phyloP scores from a whole-genome alignment of 2,329 filamentous ascomycete species.

The Cladobotryum mycophilum region DNA sequence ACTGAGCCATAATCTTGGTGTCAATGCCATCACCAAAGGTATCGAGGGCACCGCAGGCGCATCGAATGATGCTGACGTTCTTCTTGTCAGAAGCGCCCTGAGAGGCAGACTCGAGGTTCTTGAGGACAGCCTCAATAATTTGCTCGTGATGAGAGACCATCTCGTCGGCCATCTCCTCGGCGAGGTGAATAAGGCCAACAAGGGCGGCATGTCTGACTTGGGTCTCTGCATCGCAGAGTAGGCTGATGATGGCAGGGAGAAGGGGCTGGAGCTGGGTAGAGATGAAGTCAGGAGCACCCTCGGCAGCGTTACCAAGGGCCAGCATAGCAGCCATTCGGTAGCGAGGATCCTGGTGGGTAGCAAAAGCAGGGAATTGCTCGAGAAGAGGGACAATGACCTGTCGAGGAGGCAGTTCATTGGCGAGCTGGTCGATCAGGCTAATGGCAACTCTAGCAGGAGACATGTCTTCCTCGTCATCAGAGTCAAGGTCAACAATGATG shows the following conservation, averaged over 20 bases:
- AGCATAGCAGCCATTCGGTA: slow-evolving; percentile 87
- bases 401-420: slow-evolving; percentile 81
- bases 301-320: slow-evolving; percentile 86
- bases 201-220: slow-evolving; percentile 83
- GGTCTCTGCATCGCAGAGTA: slow-evolving; percentile 77
- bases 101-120: slow-evolving; percentile 80
- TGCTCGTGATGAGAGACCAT: slow-evolving; percentile 78
- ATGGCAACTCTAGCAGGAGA: slow-evolving; percentile 82
- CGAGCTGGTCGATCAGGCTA: slow-evolving; percentile 80
- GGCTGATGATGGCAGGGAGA: slow-evolving; percentile 74
- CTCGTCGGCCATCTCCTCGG: slow-evolving; percentile 89
- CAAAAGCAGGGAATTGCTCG: slow-evolving; percentile 77
- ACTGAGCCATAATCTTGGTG: slow-evolving; percentile 65
- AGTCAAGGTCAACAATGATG: slow-evolving; percentile 83
- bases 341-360: slow-evolving; percentile 65
- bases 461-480: slow-evolving; percentile 68
- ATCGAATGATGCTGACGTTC: slow-evolving; percentile 79
- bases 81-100: slow-evolving; percentile 64
- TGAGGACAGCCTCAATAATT: slow-evolving; percentile 76
- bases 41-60: slow-evolving; percentile 84
- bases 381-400: slow-evolving; percentile 92
- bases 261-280: slow-evolving; percentile 84
- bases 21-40: slow-evolving; percentile 87
- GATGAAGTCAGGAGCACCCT: slow-evolving; percentile 96
- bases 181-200: slow-evolving; percentile 80